These are phyloP conservation scores for Scheffersomyces stambukii DNA, from an alignment of 1,139 yeast species.

Conservation along the genomic window DNA sequence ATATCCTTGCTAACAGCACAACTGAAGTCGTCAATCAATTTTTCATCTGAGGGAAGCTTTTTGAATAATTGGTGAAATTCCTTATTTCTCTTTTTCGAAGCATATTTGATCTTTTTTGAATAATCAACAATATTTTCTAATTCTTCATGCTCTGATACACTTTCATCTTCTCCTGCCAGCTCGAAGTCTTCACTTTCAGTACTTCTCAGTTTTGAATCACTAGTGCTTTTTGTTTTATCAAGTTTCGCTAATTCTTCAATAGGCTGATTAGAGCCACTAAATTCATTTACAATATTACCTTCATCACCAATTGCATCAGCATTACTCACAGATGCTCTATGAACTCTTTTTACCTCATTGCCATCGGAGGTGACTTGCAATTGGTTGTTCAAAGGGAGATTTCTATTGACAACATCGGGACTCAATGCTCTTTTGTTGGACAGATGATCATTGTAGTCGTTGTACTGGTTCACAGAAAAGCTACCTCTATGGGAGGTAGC, in stretches of 20 bases:
- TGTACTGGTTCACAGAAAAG: constrained; percentile 9
- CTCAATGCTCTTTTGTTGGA: constrained; percentile 15
- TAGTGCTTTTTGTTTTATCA: constrained; percentile 1
- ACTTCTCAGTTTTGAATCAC: constrained; percentile 4
- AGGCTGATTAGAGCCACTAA: background rate
- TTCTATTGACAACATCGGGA: constrained; percentile 17
- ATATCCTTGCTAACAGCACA: constrained; percentile 74
- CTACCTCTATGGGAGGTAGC: constrained; percentile 15
- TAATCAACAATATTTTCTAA: constrained; percentile 16
- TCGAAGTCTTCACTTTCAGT: constrained; percentile 5
- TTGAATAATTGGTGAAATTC: constrained; percentile 65
- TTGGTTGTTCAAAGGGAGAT: constrained; percentile 11
- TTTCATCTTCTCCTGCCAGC: constrained; percentile 7
- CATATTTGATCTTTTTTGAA: constrained; percentile 21
- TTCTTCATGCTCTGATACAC: constrained; percentile 13
- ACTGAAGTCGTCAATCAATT: constrained; percentile 58
- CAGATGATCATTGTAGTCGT: constrained; percentile 15
- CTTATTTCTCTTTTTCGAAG: constrained; percentile 46
- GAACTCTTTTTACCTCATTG: constrained; percentile 12
- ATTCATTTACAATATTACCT: constrained; percentile 1
- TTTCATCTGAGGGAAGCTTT: constrained; percentile 49
- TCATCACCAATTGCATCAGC: constrained; percentile 2
- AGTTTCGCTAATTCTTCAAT: no score
- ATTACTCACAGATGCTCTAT: constrained; percentile 16
- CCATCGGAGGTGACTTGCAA: constrained; percentile 7